These are phyloP conservation scores for Xerocomus spinulosus DNA, from an alignment of 768 basidiomycete species.

Conservation along the genomic window DNA sequence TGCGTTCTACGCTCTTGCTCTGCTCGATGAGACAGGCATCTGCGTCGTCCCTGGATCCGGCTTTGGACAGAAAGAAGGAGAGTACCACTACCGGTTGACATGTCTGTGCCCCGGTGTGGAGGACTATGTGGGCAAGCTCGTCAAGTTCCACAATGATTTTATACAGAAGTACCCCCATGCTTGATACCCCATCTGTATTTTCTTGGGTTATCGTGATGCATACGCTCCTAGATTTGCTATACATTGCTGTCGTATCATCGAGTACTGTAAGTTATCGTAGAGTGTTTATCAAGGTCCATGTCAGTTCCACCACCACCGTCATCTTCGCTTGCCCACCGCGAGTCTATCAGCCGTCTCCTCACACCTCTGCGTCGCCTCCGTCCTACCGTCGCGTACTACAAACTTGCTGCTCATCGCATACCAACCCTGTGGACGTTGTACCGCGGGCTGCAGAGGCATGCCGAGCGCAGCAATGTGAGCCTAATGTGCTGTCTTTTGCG, in stretches of 20 bases:
- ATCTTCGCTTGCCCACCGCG: conserved; percentile 46
- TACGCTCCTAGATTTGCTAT: neutral
- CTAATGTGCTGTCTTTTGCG: neutral
- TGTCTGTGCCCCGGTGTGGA: conserved; percentile 94
- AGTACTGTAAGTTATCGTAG: conserved; percentile 1
- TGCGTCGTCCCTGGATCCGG: conserved; percentile 93
- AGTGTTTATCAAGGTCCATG: conserved; percentile 3
- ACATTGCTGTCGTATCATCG: neutral
- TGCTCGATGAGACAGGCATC: conserved; percentile 88
- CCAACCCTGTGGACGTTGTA: conserved; percentile 80
- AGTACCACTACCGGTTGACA: conserved; percentile 89
- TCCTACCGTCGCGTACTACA: conserved; percentile 61
- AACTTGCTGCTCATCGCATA: conserved; percentile 64
- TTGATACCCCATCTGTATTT: conserved; percentile 14
- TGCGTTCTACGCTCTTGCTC: conserved; percentile 77
- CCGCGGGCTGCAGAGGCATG: conserved; percentile 55
- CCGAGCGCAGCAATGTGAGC: conserved; percentile 54
- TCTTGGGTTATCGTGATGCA: neutral
- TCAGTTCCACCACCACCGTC: conserved; percentile 13
- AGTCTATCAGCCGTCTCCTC: conserved; percentile 47
- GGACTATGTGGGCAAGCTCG: conserved; percentile 83
- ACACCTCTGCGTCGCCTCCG: conserved; percentile 55
- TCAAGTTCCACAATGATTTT: conserved; percentile 65
- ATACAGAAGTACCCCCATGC: conserved; percentile 41
- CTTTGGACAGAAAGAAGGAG: conserved; percentile 89